phyloP scores from a whole-genome alignment of 257 asterid species.

The Ehretia macrophylla region DNA sequence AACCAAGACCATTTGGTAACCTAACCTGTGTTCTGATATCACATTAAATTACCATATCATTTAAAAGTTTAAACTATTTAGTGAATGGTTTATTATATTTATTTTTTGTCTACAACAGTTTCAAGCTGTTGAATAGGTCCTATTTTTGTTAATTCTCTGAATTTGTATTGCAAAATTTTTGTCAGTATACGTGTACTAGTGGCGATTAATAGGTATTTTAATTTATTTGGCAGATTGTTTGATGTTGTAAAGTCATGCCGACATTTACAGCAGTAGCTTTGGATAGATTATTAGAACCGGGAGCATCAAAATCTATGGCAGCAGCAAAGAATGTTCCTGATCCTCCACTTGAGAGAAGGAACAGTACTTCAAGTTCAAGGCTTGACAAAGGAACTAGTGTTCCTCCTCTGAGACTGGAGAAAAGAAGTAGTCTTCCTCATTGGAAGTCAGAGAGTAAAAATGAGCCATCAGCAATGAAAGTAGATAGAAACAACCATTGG shows the following conservation, averaged over 20 bases:
- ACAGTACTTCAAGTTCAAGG: conserved; percentile 33
- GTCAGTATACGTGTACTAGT: background rate
- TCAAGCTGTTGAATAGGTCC: no score
- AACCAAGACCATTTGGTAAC: no score
- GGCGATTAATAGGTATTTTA: conserved; percentile 8
- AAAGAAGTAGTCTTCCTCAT: conserved; percentile 38
- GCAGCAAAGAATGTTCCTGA: conserved; percentile 27
- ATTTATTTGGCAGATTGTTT: conserved; percentile 37
- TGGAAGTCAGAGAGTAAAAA: conserved; percentile 32
- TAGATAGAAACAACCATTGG: conserved; percentile 58
- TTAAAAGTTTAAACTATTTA: no score
- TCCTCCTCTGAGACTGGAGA: conserved; percentile 38
- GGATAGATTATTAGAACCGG: conserved; percentile 79
- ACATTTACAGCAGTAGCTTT: conserved; percentile 73
- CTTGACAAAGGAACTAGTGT: conserved; percentile 19
- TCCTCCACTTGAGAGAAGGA: conserved; percentile 38
- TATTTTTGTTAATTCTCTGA: no score
- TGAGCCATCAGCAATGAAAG: conserved; percentile 19
- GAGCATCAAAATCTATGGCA: conserved; percentile 44
- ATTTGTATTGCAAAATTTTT: background rate
- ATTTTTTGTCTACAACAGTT: no score
- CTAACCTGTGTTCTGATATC: no score
- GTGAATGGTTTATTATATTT: no score
- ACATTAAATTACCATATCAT: no score
- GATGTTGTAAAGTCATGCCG: conserved; percentile 68